These are phyloP conservation scores for Ophiostoma sp. DNA, from an alignment of 2,329 filamentous ascomycete species.

Conservation along the genomic window DNA sequence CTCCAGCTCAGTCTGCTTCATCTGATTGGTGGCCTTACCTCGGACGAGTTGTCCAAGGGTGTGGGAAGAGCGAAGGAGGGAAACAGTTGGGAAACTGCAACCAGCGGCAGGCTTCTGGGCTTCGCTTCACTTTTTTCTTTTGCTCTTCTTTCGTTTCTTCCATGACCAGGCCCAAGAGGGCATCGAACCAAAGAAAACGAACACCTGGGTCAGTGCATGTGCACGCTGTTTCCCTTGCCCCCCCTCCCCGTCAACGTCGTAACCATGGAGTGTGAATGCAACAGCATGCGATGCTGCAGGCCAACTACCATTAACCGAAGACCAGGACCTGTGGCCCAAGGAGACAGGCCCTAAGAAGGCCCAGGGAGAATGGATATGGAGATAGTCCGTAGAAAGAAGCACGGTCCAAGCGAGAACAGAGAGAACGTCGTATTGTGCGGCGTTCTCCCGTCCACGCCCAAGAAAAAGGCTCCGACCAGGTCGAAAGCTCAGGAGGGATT, in stretches of 20 bases:
- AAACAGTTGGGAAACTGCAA: background rate
- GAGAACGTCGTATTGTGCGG: background rate
- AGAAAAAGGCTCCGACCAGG: background rate
- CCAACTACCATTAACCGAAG: conserved; percentile 2
- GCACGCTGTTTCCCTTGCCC: background rate
- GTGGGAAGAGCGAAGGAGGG: background rate
- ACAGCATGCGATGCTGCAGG: background rate
- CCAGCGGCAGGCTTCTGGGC: conserved; percentile 1
- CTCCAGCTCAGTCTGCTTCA: background rate
- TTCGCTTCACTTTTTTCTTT: conserved; percentile 4
- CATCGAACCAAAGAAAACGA: conserved; percentile 9
- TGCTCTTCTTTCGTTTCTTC: background rate
- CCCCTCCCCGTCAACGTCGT: background rate
- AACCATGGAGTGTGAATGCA: background rate
- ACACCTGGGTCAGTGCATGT: conserved; percentile 13
- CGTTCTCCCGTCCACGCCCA: conserved; percentile 5
- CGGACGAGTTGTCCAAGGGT: conserved; percentile 21
- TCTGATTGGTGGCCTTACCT: conserved; percentile 32
- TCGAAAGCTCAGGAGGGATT: background rate
- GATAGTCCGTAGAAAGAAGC: background rate
- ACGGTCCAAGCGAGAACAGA: background rate
- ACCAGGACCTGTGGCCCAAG: background rate
- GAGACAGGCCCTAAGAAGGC: background rate
- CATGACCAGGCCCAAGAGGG: background rate
- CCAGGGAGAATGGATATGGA: background rate